Evolutionary conservation across 2,329 filamentous ascomycete species (phyloP).

Genomic region (Sclerotinia glacialis): DNA sequence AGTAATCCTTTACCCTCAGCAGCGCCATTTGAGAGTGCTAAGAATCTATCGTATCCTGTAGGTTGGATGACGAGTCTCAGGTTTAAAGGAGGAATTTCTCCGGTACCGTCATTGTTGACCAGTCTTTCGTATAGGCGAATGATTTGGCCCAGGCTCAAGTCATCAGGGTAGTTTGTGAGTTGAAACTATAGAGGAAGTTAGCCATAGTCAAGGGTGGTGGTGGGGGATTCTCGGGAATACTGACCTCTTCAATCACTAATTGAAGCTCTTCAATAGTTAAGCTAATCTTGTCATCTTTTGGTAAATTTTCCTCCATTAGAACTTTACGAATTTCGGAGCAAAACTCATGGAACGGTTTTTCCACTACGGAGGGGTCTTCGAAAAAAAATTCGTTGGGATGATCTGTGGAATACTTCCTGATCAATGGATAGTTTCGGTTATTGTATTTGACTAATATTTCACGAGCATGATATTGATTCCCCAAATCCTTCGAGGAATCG

Average conservation of each 20-base stretch:
- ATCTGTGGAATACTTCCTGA: slow-evolving; percentile 37
- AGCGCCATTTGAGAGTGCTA: slow-evolving; percentile 51
- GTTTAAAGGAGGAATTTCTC: slow-evolving; percentile 54
- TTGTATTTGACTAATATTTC: slow-evolving; percentile 21
- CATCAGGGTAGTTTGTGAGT: slow-evolving; percentile 49
- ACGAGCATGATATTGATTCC: slow-evolving; percentile 1
- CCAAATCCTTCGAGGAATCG: slow-evolving; percentile 9
- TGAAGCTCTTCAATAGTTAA: slow-evolving; percentile 54
- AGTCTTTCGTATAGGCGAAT: slow-evolving; percentile 58
- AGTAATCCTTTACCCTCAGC: slow-evolving; percentile 53
- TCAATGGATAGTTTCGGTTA: slow-evolving; percentile 18
- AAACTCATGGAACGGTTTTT: slow-evolving; percentile 52
- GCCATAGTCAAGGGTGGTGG: slow-evolving; percentile 30
- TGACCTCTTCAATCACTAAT: slow-evolving; percentile 57
- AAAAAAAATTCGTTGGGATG: slow-evolving; percentile 55
- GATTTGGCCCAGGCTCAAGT: slow-evolving; percentile 54
- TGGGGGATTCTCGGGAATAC: slow-evolving; percentile 30
- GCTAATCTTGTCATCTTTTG: slow-evolving; percentile 55
- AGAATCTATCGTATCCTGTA: slow-evolving; percentile 52
- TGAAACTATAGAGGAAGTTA: slow-evolving; percentile 37
- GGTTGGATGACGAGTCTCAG: slow-evolving; percentile 54
- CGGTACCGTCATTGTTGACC: slow-evolving; percentile 55
- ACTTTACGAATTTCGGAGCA: slow-evolving; percentile 54
- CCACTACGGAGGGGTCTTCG: slow-evolving; percentile 53
- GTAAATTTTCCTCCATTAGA: slow-evolving; percentile 51